Evolutionary conservation across 306 rosid genomes (phyloP).

Genomic region (Prunus mira): DNA sequence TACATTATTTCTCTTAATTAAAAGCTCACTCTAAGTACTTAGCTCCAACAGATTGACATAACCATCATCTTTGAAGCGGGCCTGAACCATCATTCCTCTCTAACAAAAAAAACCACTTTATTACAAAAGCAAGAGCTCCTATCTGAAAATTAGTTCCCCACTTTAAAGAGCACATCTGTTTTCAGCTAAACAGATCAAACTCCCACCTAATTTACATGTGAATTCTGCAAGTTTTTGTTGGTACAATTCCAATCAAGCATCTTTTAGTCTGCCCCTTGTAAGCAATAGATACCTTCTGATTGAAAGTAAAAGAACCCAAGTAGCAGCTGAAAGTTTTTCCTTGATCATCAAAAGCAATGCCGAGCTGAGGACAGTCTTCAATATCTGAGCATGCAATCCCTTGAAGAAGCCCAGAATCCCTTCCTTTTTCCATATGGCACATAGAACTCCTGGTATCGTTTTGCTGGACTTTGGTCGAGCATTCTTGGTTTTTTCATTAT

Average conservation of each 20-base stretch:
- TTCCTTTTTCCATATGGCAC: conserved; percentile 80
- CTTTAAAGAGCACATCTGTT: neutral
- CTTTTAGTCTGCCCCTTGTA: conserved; percentile 48
- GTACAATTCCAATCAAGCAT: conserved; percentile 23
- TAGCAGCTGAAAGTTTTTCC: conserved; percentile 81
- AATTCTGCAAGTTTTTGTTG: neutral
- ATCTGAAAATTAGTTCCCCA: conserved; percentile 6
- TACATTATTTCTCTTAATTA: conserved; percentile 14
- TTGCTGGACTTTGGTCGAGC: conserved; percentile 35
- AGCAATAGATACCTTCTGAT: conserved; percentile 60
- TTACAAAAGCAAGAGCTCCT: conserved; percentile 9
- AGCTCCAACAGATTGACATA: neutral
- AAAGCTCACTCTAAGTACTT: neutral
- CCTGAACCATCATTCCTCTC: neutral
- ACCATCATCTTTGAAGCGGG: neutral
- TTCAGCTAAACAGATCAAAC: conserved; percentile 6
- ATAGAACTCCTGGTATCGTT: conserved; percentile 55
- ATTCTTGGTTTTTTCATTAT: conserved; percentile 41
- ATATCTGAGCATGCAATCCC: conserved; percentile 94
- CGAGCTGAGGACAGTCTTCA: conserved; percentile 94
- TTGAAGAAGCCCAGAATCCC: conserved; percentile 81
- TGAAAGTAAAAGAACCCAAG: conserved; percentile 92
- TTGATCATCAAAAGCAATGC: conserved; percentile 98
- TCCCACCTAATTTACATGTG: conserved; percentile 16
- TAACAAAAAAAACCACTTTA: neutral